Evolutionary conservation across 805 yeast species (phyloP), one percentile per base, ranked within the genome.

Genomic region (Danielia oregonensis): DNA sequence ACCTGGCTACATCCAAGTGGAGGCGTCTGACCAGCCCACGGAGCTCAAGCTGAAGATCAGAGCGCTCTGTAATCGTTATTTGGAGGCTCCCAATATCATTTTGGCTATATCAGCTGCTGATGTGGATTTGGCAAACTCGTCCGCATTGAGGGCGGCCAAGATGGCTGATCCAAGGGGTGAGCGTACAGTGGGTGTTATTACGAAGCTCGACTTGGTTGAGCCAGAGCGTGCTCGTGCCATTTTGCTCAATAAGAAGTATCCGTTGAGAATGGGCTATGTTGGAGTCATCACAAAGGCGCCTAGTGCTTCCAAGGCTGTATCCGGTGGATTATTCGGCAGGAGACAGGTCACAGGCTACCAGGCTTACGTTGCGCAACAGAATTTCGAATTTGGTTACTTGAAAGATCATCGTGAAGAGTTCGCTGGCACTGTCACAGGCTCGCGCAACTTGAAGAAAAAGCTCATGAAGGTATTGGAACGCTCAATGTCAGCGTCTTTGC

Each of bases 21-120:
- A 93, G 55, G 94, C 97, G 2, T 89, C 94, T 2, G 97, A 91
- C 58, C 98, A 93, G 61, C 99, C 99, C 1, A 61, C 72, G 4
- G 86, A 81, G 38, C 71, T 93, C 40, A 91, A 91, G 52, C 71
- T 73, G 19, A 85, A 80, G 54, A 93, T 93, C 48, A 69, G 86
- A 39, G 77, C 72, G 33, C 67, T 93, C 19, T 93, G 97, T 61
- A 85, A 85, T 46, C 78, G 78, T 55, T 93, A 93, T 54, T 70
- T 93, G 41, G 86, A 84, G 51, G 81, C 83, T 11, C 99, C 99
- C 15, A 93, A 93, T 54, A 86, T 93, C 33, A 93, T 93, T 26
- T 69, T 93, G 49, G 98, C 98, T 0, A 93, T 94, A 17, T 86
- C 96, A 8, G 87, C 98, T 0, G 98, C 98, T 0, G 97, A 93